phyloP scores from a whole-genome alignment of 331 rosid species.

The Arachis monticola region DNA sequence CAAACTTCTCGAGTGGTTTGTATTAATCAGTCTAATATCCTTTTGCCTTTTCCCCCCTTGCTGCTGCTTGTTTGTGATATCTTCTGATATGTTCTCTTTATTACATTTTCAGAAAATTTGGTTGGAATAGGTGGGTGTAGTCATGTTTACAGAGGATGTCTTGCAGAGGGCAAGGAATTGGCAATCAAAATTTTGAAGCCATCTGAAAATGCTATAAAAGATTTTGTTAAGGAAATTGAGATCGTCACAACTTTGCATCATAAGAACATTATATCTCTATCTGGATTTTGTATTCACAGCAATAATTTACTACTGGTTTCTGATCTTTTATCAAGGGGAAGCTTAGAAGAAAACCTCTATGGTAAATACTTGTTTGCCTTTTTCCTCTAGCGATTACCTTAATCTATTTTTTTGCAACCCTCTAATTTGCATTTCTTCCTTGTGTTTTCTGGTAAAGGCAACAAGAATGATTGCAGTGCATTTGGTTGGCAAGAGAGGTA shows the following conservation, averaged over 20 bases:
- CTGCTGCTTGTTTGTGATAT: constrained; percentile 27
- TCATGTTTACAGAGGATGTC: constrained; percentile 77
- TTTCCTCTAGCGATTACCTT: constrained; percentile 16
- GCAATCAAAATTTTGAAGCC: constrained; percentile 89
- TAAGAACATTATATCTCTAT: constrained; percentile 70
- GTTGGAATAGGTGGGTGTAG: constrained; percentile 88
- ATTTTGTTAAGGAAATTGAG: constrained; percentile 82
- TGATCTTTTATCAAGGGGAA: constrained; percentile 79
- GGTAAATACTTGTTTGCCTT: constrained; percentile 46
- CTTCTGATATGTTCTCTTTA: constrained; percentile 34
- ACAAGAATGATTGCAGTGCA: constrained; percentile 47
- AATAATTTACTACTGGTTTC: constrained; percentile 69
- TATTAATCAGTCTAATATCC: constrained; percentile 19
- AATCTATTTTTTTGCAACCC: not conserved
- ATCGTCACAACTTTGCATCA: constrained; percentile 68
- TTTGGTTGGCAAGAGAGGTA: constrained; percentile 78
- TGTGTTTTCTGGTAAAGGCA: constrained; percentile 49
- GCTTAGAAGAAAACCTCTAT: constrained; percentile 83
- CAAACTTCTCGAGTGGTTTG: constrained; percentile 66
- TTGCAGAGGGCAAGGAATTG: constrained; percentile 70
- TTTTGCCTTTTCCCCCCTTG: constrained; percentile 24
- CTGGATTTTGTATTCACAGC: constrained; percentile 73
- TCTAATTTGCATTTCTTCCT: constrained; percentile 30
- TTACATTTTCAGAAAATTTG: constrained; percentile 61
- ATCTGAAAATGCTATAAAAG: constrained; percentile 63